Percentiles rank a stretch among this genome's conserved stretches.
These are phyloP conservation scores for Gynostemma pentaphyllum DNA, from an alignment of 306 rosid genomes.

Conservation along the genomic window DNA sequence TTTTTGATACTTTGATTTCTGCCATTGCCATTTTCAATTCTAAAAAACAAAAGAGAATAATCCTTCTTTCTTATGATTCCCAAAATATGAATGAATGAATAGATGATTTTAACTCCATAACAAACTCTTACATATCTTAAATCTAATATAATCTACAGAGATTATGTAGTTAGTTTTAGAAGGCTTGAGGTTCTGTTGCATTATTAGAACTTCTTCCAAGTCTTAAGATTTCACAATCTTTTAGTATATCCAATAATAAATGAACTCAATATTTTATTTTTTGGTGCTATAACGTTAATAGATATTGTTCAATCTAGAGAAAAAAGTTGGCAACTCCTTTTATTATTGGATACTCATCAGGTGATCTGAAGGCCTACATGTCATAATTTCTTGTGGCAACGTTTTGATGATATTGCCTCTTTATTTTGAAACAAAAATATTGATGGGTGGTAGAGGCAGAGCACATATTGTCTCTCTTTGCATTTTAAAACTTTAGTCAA, in stretches of 20 bases:
- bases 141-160: too few species aligned
- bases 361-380: conserved; percentile 65
- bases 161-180: too few species aligned
- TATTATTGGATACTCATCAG: conserved; percentile 71
- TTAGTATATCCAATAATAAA: not conserved
- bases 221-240: too few species aligned
- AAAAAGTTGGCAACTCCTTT: conserved; percentile 22
- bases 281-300: not conserved
- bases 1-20: too few species aligned
- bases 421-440: not conserved
- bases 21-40: too few species aligned
- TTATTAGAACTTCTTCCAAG: not conserved
- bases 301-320: conserved; percentile 25
- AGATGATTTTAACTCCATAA: too few species aligned
- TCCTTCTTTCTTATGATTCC: too few species aligned
- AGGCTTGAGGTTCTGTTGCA: not conserved
- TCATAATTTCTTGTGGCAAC: conserved; percentile 10
- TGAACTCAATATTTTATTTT: not conserved
- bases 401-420: not conserved
- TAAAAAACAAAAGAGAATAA: too few species aligned
- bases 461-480: not conserved
- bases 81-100: too few species aligned
- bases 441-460: not conserved
- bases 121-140: too few species aligned
- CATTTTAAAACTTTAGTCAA: not conserved